These are phyloP conservation scores for Cylindricascospora bacillispora DNA, from an alignment of 1,139 yeast genomes.

Conservation along the genomic window DNA sequence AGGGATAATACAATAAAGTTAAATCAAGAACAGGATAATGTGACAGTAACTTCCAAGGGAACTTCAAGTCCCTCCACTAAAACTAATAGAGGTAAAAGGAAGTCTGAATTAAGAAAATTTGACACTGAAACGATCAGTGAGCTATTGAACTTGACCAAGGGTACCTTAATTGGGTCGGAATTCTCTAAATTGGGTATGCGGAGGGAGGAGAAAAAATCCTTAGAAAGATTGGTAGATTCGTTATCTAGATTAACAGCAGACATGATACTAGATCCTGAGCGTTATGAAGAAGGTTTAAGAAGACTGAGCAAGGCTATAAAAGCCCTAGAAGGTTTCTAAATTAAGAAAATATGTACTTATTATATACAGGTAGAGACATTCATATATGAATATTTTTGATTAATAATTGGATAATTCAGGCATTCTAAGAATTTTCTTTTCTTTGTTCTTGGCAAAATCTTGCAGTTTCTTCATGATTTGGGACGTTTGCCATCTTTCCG, in stretches of 20 bases:
- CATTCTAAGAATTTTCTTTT: constrained; percentile 71
- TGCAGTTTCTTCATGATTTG: constrained; percentile 54
- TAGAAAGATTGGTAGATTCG: constrained; percentile 78
- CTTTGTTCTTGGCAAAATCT: constrained; percentile 61
- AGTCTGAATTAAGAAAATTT: constrained; percentile 35
- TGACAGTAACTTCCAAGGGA: constrained; percentile 4
- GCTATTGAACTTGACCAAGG: constrained; percentile 52
- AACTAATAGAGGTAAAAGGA: constrained; percentile 3
- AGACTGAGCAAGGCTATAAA: constrained; percentile 69
- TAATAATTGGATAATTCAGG: constrained; percentile 40
- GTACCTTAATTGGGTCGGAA: constrained; percentile 32
- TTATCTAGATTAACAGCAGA: constrained; percentile 77
- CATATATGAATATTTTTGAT: constrained; percentile 1
- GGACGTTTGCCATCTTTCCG: constrained; percentile 70
- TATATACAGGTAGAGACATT: not conserved
- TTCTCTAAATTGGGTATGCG: constrained; percentile 66
- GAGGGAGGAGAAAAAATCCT: constrained; percentile 58
- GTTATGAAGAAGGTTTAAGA: constrained; percentile 69
- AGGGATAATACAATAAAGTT: constrained; percentile 3
- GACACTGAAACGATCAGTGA: constrained; percentile 47
- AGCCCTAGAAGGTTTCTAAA: constrained; percentile 67
- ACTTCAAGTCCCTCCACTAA: constrained; percentile 2
- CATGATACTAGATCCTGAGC: constrained; percentile 70
- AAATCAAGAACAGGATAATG: constrained; percentile 1
- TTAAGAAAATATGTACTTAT: not conserved